These are phyloP conservation scores for Ensete ventricosum DNA, from an alignment of 176 grass and related monocot species.

Conservation along the genomic window DNA sequence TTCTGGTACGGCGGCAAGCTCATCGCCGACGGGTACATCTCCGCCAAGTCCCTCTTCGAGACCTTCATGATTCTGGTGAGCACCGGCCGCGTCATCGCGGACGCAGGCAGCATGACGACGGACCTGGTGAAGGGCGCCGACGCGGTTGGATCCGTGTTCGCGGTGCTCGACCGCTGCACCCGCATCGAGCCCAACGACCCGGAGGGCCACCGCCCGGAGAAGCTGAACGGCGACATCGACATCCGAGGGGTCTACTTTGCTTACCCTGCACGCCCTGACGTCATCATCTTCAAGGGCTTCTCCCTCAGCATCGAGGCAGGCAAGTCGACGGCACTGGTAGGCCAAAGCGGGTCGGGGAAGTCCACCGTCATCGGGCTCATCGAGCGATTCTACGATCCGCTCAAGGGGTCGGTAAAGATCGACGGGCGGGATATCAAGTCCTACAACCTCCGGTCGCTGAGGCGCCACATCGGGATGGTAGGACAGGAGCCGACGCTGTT, in stretches of 20 bases:
- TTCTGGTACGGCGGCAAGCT: constrained; percentile 95
- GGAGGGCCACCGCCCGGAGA: constrained; percentile 50
- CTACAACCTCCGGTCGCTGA: constrained; percentile 57
- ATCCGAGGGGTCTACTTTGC: constrained; percentile 67
- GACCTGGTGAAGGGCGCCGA: constrained; percentile 93
- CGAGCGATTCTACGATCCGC: constrained; percentile 88
- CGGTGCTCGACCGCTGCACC: constrained; percentile 66
- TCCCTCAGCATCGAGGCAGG: constrained; percentile 69
- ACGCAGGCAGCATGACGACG: constrained; percentile 93
- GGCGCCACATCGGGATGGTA: constrained; percentile 77
- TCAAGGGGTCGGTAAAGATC: constrained; percentile 55
- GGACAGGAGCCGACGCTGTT: constrained; percentile 97
- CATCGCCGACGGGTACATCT: constrained; percentile 49
- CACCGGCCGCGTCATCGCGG: constrained; percentile 93
- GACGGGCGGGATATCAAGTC: constrained; percentile 64
- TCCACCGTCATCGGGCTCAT: constrained; percentile 90
- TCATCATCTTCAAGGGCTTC: constrained; percentile 82
- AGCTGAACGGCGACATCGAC: constrained; percentile 62
- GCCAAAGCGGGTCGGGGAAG: constrained; percentile 95
- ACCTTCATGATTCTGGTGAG: constrained; percentile 96
- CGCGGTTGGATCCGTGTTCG: constrained; percentile 76
- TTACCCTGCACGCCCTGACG: constrained; percentile 62
- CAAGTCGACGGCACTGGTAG: constrained; percentile 83
- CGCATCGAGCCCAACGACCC: constrained; percentile 66
- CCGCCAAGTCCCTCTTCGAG: constrained; percentile 67